Percentiles rank a stretch among this genome's conserved stretches.
Evolutionary conservation across 163 green algal species (phyloP).

Genomic region (Scenedesmus sp.): DNA sequence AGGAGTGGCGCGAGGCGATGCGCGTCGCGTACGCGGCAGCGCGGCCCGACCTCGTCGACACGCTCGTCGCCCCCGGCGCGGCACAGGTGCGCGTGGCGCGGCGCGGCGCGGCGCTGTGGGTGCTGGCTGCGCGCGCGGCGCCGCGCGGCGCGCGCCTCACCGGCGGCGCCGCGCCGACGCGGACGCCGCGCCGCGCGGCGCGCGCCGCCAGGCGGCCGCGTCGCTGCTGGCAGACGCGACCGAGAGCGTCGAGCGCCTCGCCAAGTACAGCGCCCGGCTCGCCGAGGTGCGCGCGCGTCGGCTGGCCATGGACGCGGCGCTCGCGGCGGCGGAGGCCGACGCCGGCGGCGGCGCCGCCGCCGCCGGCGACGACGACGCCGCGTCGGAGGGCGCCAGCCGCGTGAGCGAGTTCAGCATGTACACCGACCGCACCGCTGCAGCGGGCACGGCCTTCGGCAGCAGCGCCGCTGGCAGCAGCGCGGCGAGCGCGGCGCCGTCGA

Average conservation of each 20-base stretch:
- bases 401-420: conserved; percentile 67
- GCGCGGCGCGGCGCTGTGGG: no score
- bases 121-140: no score
- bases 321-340: conserved; percentile 50
- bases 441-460: conserved; percentile 13
- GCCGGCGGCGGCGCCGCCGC: conserved; percentile 10
- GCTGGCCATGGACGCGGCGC: conserved; percentile 56
- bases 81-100: conserved; percentile 37
- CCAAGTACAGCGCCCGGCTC: conserved; percentile 76
- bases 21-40: conserved; percentile 52
- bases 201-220: neutral
- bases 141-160: no score
- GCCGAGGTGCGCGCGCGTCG: conserved; percentile 68
- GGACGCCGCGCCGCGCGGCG: neutral
- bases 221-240: conserved; percentile 2
- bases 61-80: conserved; percentile 57
- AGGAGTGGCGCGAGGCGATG: conserved; percentile 86
- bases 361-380: conserved; percentile 36
- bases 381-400: conserved; percentile 61
- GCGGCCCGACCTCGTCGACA: conserved; percentile 64
- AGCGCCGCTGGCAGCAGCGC: conserved; percentile 26
- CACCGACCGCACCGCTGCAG: conserved; percentile 47
- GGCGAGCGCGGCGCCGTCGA: conserved; percentile 25
- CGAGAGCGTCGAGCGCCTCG: conserved; percentile 48
- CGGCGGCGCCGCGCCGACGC: no score